phyloP scores from a whole-genome alignment of 2,329 filamentous ascomycete species.

The Sporothrix dimorphospora region DNA sequence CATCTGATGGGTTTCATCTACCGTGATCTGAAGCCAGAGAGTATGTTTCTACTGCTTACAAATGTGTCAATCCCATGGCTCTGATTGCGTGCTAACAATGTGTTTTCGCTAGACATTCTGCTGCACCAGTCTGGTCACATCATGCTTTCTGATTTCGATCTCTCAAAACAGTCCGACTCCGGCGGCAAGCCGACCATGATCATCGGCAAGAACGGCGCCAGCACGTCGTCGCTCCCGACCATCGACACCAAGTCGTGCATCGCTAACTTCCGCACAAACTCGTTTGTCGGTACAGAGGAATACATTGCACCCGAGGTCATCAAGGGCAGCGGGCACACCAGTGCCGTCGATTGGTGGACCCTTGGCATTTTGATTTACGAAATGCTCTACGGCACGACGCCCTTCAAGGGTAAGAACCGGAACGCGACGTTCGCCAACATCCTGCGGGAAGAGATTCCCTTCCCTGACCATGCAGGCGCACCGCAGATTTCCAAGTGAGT shows the following conservation, averaged over 20 bases:
- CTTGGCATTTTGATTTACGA: constrained; percentile 96
- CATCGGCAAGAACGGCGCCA: constrained; percentile 83
- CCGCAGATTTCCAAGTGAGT: constrained; percentile 91
- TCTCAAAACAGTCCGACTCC: constrained; percentile 95
- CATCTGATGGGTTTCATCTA: constrained; percentile 99
- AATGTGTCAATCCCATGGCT: too few species aligned
- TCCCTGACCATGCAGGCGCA: constrained; percentile 82
- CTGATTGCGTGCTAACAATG: neutral
- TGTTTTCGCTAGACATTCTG: constrained; percentile 74
- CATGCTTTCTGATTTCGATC: constrained; percentile 98
- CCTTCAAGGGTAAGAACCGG: constrained; percentile 98
- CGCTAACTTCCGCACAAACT: constrained; percentile 96
- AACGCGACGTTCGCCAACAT: constrained; percentile 99
- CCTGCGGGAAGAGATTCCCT: constrained; percentile 89
- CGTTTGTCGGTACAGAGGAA: constrained; percentile 97
- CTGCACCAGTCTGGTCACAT: constrained; percentile 99
- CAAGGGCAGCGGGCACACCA: constrained; percentile 97
- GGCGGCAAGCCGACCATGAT: constrained; percentile 99
- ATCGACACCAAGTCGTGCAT: constrained; percentile 99
- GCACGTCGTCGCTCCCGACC: constrained; percentile 84
- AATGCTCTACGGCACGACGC: constrained; percentile 97
- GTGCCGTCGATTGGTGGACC: constrained; percentile 99
- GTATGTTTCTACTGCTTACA: constrained; percentile 54
- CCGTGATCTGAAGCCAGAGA: constrained; percentile 95
- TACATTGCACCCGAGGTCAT: constrained; percentile 99